Percentiles rank a stretch among this genome's conserved stretches.
phyloP scores from a whole-genome alignment of 805 yeast genomes.

The Lachancea meyersii region DNA sequence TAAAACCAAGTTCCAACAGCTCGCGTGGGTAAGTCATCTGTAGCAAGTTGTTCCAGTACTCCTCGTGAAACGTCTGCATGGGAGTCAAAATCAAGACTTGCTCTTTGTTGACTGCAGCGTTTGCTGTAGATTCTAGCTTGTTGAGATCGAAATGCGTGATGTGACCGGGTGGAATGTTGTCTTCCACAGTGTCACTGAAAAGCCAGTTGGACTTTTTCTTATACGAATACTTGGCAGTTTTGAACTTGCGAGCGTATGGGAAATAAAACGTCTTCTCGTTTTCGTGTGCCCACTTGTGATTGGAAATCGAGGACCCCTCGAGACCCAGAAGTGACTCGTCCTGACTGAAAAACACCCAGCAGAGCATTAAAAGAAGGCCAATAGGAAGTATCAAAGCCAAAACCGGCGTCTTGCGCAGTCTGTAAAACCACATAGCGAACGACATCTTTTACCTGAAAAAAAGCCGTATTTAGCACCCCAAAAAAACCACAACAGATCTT shows the following conservation, averaged over 20 bases:
- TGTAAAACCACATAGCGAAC: slow-evolving; percentile 20
- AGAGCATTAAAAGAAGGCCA: slow-evolving; percentile 17
- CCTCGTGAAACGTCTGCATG: slow-evolving; percentile 75
- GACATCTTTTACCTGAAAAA: slow-evolving; percentile 7
- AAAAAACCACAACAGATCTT: background rate
- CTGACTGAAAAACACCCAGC: slow-evolving; percentile 19
- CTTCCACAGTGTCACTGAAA: slow-evolving; percentile 46
- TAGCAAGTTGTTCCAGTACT: slow-evolving; percentile 82
- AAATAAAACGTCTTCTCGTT: slow-evolving; percentile 32
- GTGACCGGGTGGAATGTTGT: slow-evolving; percentile 61
- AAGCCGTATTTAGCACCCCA: background rate
- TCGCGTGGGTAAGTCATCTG: slow-evolving; percentile 76
- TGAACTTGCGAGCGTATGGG: slow-evolving; percentile 30
- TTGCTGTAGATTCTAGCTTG: slow-evolving; percentile 60
- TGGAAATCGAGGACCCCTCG: slow-evolving; percentile 20
- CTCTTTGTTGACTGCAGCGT: slow-evolving; percentile 71
- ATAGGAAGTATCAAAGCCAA: slow-evolving; percentile 22
- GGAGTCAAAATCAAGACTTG: slow-evolving; percentile 85
- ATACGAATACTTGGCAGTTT: slow-evolving; percentile 44
- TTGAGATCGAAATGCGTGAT: slow-evolving; percentile 82
- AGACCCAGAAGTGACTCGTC: slow-evolving; percentile 22
- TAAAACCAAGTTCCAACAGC: slow-evolving; percentile 82
- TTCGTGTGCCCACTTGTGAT: slow-evolving; percentile 35
- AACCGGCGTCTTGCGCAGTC: slow-evolving; percentile 26
- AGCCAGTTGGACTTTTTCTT: slow-evolving; percentile 35